Evolutionary conservation across 1,284 basidiomycete genomes (phyloP).

Genomic region (Termitomyces sp.): DNA sequence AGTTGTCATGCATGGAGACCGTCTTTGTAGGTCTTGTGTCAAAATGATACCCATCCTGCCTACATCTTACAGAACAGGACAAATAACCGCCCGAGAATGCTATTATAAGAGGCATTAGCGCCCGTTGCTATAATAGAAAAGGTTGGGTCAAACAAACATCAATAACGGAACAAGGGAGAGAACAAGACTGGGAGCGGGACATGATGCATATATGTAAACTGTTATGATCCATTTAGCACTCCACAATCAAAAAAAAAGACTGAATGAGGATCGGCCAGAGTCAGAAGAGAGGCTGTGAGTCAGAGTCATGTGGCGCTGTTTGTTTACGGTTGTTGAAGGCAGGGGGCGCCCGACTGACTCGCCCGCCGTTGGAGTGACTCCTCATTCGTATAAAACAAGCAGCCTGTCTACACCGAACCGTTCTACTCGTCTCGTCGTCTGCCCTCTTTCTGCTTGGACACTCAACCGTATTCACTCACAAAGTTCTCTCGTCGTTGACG

Average conservation of each 20-base stretch:
- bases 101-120: not conserved
- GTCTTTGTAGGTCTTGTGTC: not conserved
- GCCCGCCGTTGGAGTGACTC: slow-evolving; percentile 18
- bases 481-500: slow-evolving; percentile 19
- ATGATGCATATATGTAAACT: no score
- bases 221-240: not conserved
- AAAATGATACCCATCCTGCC: not conserved
- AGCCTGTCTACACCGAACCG: slow-evolving; percentile 2
- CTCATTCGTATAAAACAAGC: slow-evolving; percentile 11
- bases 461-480: not conserved
- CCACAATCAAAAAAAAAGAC: not conserved
- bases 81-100: no score
- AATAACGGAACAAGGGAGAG: not conserved
- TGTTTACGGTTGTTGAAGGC: slow-evolving; percentile 19
- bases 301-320: slow-evolving; percentile 21
- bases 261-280: not conserved
- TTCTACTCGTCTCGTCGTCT: not conserved
- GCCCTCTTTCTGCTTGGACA: not conserved
- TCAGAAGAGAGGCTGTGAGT: slow-evolving; percentile 16
- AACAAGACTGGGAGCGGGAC: not conserved
- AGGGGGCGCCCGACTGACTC: slow-evolving; percentile 19
- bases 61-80: no score
- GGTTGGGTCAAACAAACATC: no score
- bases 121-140: not conserved
- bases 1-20: not conserved